phyloP scores from a whole-genome alignment of 768 basidiomycete species.

The Mycena haematopus region DNA sequence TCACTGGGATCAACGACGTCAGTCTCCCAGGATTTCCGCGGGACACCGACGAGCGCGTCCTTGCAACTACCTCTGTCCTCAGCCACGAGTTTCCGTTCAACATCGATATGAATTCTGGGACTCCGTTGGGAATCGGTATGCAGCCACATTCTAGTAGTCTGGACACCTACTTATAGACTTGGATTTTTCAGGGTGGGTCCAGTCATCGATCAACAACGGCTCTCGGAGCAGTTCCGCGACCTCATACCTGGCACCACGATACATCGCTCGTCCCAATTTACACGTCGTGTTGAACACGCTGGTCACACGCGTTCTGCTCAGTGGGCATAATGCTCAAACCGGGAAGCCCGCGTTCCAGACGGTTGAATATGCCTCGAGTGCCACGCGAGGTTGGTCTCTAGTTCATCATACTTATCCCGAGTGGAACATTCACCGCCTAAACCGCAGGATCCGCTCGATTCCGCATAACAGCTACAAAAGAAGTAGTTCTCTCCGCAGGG shows the following conservation, averaged over 20 bases:
- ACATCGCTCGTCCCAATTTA: slow-evolving; percentile 24
- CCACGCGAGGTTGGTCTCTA: background rate
- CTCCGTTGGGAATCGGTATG: slow-evolving; percentile 24
- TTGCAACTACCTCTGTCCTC: slow-evolving; percentile 33
- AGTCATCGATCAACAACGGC: slow-evolving; percentile 21
- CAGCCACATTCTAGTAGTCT: background rate
- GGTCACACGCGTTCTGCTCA: slow-evolving; percentile 30
- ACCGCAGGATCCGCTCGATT: slow-evolving; percentile 2
- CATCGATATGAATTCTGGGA: slow-evolving; percentile 42
- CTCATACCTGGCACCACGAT: slow-evolving; percentile 24
- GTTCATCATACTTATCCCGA: background rate
- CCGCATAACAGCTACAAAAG: slow-evolving; percentile 34
- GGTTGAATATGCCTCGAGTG: slow-evolving; percentile 25
- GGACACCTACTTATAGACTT: background rate
- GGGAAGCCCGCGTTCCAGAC: slow-evolving; percentile 17
- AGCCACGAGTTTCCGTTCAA: slow-evolving; percentile 40
- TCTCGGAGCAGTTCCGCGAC: slow-evolving; percentile 28
- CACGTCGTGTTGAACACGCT: slow-evolving; percentile 29
- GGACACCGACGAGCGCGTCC: slow-evolving; percentile 29
- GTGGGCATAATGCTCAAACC: background rate
- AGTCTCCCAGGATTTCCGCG: slow-evolving; percentile 30
- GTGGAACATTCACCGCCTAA: background rate
- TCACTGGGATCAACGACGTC: slow-evolving; percentile 31
- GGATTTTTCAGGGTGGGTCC: slow-evolving; percentile 22
- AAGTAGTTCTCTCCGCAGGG: slow-evolving; percentile 42